Conservation (phyloP, 1,284 basidiomycete genomes). For the Pseudomicrostroma phylloplanum region DNA sequence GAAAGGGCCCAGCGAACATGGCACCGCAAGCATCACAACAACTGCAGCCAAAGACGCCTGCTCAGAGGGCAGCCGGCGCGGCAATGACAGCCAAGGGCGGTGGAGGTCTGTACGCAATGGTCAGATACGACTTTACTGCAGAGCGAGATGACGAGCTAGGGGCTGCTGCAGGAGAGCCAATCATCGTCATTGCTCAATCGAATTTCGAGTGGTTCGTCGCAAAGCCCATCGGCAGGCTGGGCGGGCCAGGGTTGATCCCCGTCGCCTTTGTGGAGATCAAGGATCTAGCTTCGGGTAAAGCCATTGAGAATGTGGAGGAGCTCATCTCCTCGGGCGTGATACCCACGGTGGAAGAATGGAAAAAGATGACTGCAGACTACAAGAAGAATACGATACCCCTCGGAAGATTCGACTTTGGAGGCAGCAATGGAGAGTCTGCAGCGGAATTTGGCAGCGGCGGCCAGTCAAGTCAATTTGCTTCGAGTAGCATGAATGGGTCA, state of each 20-base stretch:
- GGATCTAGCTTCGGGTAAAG: constrained; percentile 69
- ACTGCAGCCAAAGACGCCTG: neutral
- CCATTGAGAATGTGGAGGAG: constrained; percentile 62
- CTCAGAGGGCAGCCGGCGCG: constrained; percentile 20
- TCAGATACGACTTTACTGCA: constrained; percentile 88
- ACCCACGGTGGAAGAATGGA: constrained; percentile 96
- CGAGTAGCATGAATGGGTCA: neutral
- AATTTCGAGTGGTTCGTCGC: constrained; percentile 57
- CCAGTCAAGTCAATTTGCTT: constrained; percentile 47
- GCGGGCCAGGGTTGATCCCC: constrained; percentile 91
- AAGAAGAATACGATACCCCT: constrained; percentile 92
- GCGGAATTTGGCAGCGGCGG: constrained; percentile 43
- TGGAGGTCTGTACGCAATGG: constrained; percentile 68
- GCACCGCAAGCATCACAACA: neutral
- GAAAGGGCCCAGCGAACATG: neutral
- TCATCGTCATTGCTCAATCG: constrained; percentile 58
- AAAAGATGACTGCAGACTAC: constrained; percentile 85
- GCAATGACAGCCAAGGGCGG: constrained; percentile 40
- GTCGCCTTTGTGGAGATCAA: constrained; percentile 93
- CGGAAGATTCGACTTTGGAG: constrained; percentile 67
- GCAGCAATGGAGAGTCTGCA: constrained; percentile 10
- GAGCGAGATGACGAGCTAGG: constrained; percentile 94
- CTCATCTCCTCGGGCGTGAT: constrained; percentile 78
- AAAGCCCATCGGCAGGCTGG: constrained; percentile 88
- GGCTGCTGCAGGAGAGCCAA: constrained; percentile 84